Evolutionary conservation across 768 basidiomycete species (phyloP), one percentile per base, ranked within the genome.

Genomic region (Coprinopsis marcescibilis): DNA sequence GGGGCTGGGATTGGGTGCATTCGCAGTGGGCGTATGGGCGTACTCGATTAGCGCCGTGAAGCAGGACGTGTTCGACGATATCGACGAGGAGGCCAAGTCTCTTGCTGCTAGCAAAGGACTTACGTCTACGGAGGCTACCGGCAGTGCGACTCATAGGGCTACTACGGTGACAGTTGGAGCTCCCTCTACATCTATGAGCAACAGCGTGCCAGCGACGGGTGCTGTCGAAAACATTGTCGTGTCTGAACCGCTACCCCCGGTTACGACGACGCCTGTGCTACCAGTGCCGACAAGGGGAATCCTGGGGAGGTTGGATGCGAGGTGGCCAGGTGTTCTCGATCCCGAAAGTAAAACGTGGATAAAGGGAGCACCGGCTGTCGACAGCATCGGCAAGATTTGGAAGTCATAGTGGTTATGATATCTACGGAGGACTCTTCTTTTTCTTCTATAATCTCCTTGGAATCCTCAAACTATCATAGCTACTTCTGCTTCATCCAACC

Each of bases 11-110:
- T 74, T 97, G 35, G 75, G 80, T 21, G 74, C 76, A 0, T 94
- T 96, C 60, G 83, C 80, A 23, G 76, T 80, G 12, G 85, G 83
- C 21, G 82, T 96, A 7, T 98, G 90, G 80, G 73, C 82, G 3
- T 98, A 97, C 67, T 93, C 92, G 14, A 95, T 98, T 59, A 78
- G 81, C 24, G 93, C 92, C 23, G 93, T 97, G 46, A 91, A 86
- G 59, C 93, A 97, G 59, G 93, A 96, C 60, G 81, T 86, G 32
- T 96, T 95, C 60, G 81, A 85, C 54, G 89, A 91, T 60, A 73
- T 89, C 33, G 88, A 89, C 56, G 85, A 87, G 52, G 85, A 88
- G 59, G 89, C 81, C 23, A 68, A 67, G 51, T 76, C 76, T 33
- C 71, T 84, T n/a, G 45, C 46, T 26, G 27, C 51, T 29, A 41